Base-by-base conservation (phyloP, 352 stramenopile genomes). In the Phytophthora crassamura region DNA sequence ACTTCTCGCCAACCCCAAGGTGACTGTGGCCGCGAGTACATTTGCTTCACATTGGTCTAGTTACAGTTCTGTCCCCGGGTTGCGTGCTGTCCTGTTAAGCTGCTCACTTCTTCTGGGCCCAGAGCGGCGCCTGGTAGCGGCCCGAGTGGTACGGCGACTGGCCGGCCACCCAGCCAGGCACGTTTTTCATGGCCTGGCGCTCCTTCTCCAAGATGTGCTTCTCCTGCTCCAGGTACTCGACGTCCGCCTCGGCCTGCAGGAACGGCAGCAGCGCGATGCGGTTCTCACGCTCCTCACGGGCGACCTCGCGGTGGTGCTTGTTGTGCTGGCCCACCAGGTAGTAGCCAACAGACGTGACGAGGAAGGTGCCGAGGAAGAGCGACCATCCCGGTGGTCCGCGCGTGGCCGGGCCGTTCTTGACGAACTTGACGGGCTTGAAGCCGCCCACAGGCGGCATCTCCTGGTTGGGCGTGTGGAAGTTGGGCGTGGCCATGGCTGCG, bases 181-280 rank as follows among this genome's bases (percentile, higher is more conserved):
- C 92, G 75, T 96, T 87, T 76, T 98, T 97, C 97, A 99, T 99
- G 69, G 98, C 89, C 70, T 98, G 86, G 58, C 80, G 83, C 76
- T 99, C 96, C 55, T 95, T 88, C 15, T 90, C 86, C 55, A 97
- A 84, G 53, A 96, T 83, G 50, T 95, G 86, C 40, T 94, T 84
- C 70, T 98, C 85, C 50, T 95, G 71, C 63, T 90, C 73, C 34
- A 97, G 69, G 68, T 91, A 93, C 69, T 95, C 83, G 36, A 93
- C 88, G 78, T 99, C 97, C n/a, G 94, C 89, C 72, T 99, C 97
- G 14, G 96, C 96, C 74, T 99, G 97, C 51, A 99, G 81, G 70
- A 98, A 93, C 15, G 95, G 93, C 45, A 97, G 81, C 67, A 99
- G 84, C 15, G 93, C 80, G 64, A 98, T 97, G 52, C 93, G 88